Percentiles rank a stretch among this genome's conserved stretches.
Evolutionary conservation across 257 asterid genomes (phyloP).

Genomic region (Paraleonurus japonicus): DNA sequence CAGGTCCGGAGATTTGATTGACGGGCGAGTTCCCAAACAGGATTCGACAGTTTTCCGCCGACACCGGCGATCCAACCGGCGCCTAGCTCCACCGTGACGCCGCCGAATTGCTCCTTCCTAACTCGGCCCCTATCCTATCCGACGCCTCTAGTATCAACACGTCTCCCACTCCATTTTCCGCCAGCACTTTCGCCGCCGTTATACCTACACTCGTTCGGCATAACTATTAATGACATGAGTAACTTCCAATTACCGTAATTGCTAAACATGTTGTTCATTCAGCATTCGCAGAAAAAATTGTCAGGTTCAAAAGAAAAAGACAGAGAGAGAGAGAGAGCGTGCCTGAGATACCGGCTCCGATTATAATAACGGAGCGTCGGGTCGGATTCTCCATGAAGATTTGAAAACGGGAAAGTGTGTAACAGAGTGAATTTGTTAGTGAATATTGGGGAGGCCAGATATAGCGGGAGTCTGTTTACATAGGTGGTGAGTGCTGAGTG

Average conservation of each 20-base stretch:
- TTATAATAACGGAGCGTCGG: constrained; percentile 60
- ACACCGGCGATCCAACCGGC: constrained; percentile 99
- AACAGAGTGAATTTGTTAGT: constrained; percentile 4
- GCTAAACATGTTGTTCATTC: neutral
- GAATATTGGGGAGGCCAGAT: constrained; percentile 27
- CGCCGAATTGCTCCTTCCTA: constrained; percentile 80
- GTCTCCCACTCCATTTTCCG: constrained; percentile 81
- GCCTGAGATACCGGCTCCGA: constrained; percentile 96
- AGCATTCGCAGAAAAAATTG: constrained; percentile 18
- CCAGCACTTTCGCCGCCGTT: constrained; percentile 76
- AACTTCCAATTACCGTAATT: neutral
- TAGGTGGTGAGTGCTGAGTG: constrained; percentile 6
- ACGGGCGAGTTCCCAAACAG: constrained; percentile 86
- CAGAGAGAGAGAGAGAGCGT: neutral
- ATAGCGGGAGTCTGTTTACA: constrained; percentile 57
- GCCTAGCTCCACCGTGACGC: constrained; percentile 88
- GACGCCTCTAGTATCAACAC: constrained; percentile 76
- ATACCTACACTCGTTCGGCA: constrained; percentile 44
- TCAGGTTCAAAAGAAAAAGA: neutral
- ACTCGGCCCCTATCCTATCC: constrained; percentile 84
- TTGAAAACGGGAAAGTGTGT: neutral
- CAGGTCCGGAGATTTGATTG: constrained; percentile 77
- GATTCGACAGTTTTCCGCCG: constrained; percentile 76
- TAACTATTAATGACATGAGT: neutral
- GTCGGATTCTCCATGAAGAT: constrained; percentile 48